Base-by-base conservation (phyloP, 2,329 filamentous ascomycete species). In the Colletotrichum endophyticum region DNA sequence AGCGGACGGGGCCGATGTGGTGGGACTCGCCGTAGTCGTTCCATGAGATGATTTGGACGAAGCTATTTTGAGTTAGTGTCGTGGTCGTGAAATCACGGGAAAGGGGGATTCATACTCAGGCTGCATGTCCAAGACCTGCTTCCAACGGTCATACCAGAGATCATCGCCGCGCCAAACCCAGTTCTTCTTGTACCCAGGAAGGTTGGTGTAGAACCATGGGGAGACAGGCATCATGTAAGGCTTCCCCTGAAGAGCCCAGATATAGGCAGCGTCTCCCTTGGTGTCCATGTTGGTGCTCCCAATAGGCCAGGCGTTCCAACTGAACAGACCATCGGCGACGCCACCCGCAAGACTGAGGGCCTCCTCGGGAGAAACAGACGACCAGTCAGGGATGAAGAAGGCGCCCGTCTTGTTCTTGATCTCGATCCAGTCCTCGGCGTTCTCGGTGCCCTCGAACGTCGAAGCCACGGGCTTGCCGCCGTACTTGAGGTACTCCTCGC, bases 101-200 rank as follows among this genome's bases (percentile, higher is more conserved):
- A 16, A 16, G 89, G 91, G 89, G 91, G 22, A 88, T 87, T 83
- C 70, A 86, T 86, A 89, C 91, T 92, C 15, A 91, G 81, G 76
- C 87, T 84, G 77, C 91, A 90, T 22, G 88, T 87, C 22, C 84
- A 88, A 84, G 84, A 92, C 69, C 88, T 86, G 79, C 12, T 86
- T 83, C 92, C 91, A 93, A 11, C 92, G 88, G 70, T 91, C 85
- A 77, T 87, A 88, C 91, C 92, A 94, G 15, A 93, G 82, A 72
- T 88, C 85, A 78, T 93, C 92, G n/a, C 91, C 90, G 27, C 87
- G 87, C 86, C 90, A 94, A 8, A 92, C 84, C 91, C 92, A 94
- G 80, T 92, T 91, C 83, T 93, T 93, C 57, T 84, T 82, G 79
- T 87, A 92, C 8, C 85, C 84, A 0, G 90, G 88, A 5, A 92